Base-by-base conservation (phyloP, 441 rosid species). In the Populus hybrid region DNA sequence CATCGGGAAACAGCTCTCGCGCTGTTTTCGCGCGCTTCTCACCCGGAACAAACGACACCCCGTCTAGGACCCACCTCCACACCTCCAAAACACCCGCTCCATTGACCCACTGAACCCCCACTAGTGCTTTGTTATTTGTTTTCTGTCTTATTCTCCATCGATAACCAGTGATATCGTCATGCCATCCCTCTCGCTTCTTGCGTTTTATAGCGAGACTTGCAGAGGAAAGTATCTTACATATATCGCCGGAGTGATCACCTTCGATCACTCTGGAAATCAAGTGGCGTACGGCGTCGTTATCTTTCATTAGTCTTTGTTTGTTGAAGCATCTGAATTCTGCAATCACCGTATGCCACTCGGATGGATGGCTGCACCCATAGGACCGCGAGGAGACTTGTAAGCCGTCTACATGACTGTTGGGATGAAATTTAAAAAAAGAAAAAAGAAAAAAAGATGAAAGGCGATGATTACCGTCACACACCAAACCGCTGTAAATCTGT, bases 1-100 rank as follows among this genome's bases (percentile, higher is more conserved):
- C 91, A 81, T 88, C 81, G 91, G 93, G 93, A 88, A 89, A 89
- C 93, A 91, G 90, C 90, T 85, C 93, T 86, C 93, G 92, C 95
- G 93, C 92, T 91, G 93, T 91, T 91, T 85, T 78, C 93, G 95
- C 92, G 95, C 91, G 92, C 89, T 87, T 59, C 84, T 82, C 81
- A 69, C 82, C 73, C 69, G 1, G 8, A 11, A 28, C 72, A 72
- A 76, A 73, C 81, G 75, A 83, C 86, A 73, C 30, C 74, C 77
- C 54, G 21, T 28, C 26, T 42, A 74, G 83, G 83, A 4, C 84
- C 86, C 78, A 2, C 12, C 3, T 4, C 57, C 57, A 46, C 57
- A 6, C 36, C 35, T 16, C 26, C n/a, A 38, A 8, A 16, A 24
- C 70, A 12, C 40, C 69, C 32, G 8, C 69, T 66, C 69, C 30